phyloP scores from a whole-genome alignment of 2,329 filamentous ascomycete species.

The Arthrobotrys pseudoclavata region DNA sequence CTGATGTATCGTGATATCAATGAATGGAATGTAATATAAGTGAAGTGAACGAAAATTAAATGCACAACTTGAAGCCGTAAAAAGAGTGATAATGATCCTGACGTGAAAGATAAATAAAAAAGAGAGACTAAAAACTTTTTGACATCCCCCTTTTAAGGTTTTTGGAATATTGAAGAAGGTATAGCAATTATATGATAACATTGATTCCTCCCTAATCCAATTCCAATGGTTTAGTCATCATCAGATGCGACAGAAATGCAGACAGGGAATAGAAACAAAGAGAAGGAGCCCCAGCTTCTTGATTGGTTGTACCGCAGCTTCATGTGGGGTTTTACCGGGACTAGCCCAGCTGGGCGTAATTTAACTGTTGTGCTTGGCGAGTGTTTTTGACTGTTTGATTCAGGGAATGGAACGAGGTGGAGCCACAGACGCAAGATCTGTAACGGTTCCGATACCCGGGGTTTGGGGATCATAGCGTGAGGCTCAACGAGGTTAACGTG shows the following conservation, averaged over 20 bases:
- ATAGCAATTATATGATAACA: background rate
- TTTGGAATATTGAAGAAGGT: background rate
- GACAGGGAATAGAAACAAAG: background rate
- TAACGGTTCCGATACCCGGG: slow-evolving; percentile 27
- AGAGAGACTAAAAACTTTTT: background rate
- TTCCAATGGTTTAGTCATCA: slow-evolving; percentile 10
- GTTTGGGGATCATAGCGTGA: background rate
- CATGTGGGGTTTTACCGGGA: slow-evolving; percentile 20
- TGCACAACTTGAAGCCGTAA: background rate
- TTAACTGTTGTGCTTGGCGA: slow-evolving; percentile 25
- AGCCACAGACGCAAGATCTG: slow-evolving; percentile 28
- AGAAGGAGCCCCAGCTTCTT: background rate
- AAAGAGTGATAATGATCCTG: background rate
- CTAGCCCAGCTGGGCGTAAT: slow-evolving; percentile 35
- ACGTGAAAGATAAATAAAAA: background rate
- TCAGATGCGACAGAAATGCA: background rate
- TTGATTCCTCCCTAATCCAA: background rate
- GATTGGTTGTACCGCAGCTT: background rate
- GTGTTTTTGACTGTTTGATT: too few relatives aligned
- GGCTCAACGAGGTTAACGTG: background rate
- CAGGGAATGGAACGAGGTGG: too few relatives aligned
- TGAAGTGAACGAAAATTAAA: background rate
- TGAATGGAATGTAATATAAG: too few relatives aligned
- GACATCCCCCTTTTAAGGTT: background rate
- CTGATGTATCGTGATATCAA: background rate